Evolutionary conservation across 1,284 basidiomycete species (phyloP).

Genomic region (Acaromyces ingoldii): DNA sequence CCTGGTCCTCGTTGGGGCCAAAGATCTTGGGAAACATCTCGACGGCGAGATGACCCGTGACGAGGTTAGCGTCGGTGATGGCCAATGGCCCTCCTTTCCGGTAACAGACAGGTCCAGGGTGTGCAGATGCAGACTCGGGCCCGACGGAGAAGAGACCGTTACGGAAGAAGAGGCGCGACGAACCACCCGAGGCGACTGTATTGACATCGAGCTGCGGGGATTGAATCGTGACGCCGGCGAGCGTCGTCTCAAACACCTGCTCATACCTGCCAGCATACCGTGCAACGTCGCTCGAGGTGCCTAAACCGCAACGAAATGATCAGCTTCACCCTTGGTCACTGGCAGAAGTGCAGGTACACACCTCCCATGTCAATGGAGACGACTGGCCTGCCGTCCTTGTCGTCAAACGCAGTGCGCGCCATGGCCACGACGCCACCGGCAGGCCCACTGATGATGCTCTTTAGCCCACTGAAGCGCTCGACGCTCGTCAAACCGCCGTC

Average conservation of each 20-base stretch:
- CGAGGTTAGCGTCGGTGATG: conserved; percentile 49
- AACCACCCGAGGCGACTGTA: conserved; percentile 48
- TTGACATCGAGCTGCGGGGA: conserved; percentile 63
- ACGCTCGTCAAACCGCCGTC: conserved; percentile 74
- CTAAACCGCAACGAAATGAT: too few species aligned
- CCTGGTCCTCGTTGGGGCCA: conserved; percentile 75
- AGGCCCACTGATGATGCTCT: conserved; percentile 79
- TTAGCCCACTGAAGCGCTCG: conserved; percentile 79
- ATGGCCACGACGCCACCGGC: conserved; percentile 85
- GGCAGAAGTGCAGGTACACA: too few species aligned
- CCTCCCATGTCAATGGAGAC: conserved; percentile 64
- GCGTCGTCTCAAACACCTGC: conserved; percentile 82
- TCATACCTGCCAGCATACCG: conserved; percentile 80
- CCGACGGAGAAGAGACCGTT: conserved; percentile 48
- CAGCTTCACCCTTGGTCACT: too few species aligned
- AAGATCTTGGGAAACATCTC: conserved; percentile 75
- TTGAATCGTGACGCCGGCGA: conserved; percentile 82
- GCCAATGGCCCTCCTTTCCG: conserved; percentile 48
- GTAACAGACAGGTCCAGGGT: conserved; percentile 48
- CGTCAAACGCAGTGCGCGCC: conserved; percentile 76
- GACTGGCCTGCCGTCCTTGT: conserved; percentile 62
- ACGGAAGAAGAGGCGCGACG: conserved; percentile 44
- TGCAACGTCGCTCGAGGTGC: conserved; percentile 74
- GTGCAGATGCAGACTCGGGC: conserved; percentile 46
- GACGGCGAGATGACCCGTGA: conserved; percentile 43